Evolutionary conservation across 148 eudicot genomes (phyloP).

Genomic region (Cornus controversa): DNA sequence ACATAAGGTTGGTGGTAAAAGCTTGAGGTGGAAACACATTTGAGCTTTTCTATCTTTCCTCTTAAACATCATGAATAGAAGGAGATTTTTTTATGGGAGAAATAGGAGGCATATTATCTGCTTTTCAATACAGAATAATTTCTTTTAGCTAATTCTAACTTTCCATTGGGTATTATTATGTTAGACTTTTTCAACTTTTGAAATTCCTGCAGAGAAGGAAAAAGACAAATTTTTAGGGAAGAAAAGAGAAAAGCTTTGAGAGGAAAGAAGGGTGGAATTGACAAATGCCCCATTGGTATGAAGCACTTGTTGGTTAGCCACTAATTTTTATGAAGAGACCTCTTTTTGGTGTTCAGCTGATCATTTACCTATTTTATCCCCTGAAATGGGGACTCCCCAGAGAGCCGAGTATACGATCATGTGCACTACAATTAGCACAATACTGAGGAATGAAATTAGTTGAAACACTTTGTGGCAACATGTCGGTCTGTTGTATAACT

Average conservation of each 20-base stretch:
- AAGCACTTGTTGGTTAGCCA: background rate
- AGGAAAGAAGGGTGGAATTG: conserved; percentile 17
- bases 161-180: too few species aligned
- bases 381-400: background rate
- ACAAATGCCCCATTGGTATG: conserved; percentile 9
- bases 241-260: conserved; percentile 40
- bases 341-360: background rate
- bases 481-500: background rate
- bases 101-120: too few species aligned
- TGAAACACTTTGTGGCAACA: background rate
- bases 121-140: too few species aligned
- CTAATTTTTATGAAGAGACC: background rate
- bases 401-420: background rate
- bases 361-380: background rate
- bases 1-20: too few species aligned
- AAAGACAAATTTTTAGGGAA: conserved; percentile 51
- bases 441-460: background rate
- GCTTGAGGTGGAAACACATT: too few species aligned
- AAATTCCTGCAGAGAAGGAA: conserved; percentile 34
- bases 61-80: too few species aligned
- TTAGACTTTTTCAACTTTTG: background rate
- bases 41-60: too few species aligned
- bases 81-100: too few species aligned
- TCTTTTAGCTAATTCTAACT: too few species aligned
- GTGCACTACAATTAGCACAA: background rate